Conservation (phyloP, 352 stramenopile species). For the Lagenidium giganteum region DNA sequence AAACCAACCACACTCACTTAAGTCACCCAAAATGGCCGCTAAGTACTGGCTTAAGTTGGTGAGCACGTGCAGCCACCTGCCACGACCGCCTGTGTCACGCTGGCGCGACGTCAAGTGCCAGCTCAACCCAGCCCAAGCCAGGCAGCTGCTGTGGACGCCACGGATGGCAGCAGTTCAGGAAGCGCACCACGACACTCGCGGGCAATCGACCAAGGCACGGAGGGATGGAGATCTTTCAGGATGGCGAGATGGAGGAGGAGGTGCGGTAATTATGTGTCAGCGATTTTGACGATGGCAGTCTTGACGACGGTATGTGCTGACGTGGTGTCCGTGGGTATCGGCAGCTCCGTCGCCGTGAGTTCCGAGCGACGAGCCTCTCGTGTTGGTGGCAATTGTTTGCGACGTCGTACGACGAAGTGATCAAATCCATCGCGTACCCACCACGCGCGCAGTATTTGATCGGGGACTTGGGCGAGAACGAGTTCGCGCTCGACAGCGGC, state of each 20-base stretch:
- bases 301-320: neutral
- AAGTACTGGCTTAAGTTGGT: no score
- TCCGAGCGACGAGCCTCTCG: slow-evolving; percentile 42
- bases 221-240: slow-evolving; percentile 83
- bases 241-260: slow-evolving; percentile 74
- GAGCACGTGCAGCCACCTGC: no score
- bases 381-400: slow-evolving; percentile 72
- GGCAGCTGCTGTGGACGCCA: no score
- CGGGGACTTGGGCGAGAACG: slow-evolving; percentile 36
- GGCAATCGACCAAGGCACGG: no score
- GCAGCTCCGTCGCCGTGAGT: slow-evolving; percentile 56
- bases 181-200: no score
- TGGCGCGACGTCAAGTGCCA: no score
- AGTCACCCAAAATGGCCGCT: no score
- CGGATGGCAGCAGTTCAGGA: no score
- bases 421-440: slow-evolving; percentile 62
- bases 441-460: slow-evolving; percentile 54
- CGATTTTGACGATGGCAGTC: neutral
- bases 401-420: slow-evolving; percentile 66
- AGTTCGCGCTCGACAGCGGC: slow-evolving; percentile 11
- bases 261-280: slow-evolving; percentile 22
- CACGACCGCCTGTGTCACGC: no score
- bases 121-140: no score
- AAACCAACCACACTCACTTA: no score
- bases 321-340: neutral